Evolutionary conservation across 2,329 filamentous ascomycete genomes (phyloP).

Genomic region (Aspergillus intermedius): DNA sequence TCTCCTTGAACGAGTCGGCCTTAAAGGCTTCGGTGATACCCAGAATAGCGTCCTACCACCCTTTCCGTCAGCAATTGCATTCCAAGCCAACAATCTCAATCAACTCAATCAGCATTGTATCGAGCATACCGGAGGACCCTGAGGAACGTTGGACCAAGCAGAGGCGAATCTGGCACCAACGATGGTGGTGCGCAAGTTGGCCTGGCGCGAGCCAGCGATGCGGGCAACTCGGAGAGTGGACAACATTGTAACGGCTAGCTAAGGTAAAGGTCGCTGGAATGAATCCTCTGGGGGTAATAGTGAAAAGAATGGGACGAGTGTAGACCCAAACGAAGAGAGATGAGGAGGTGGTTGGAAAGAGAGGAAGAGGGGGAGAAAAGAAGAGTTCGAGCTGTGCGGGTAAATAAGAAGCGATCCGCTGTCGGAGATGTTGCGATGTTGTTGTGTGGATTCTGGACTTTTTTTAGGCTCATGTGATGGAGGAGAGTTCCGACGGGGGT

Average conservation of each 20-base stretch:
- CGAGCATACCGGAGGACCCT: conserved; percentile 81
- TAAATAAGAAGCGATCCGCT: conserved; percentile 9
- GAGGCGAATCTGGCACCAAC: conserved; percentile 59
- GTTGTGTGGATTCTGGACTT: conserved; percentile 7
- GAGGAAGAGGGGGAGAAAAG: conserved; percentile 1
- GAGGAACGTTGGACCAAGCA: conserved; percentile 83
- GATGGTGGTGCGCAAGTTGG: conserved; percentile 32
- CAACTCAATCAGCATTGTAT: background rate
- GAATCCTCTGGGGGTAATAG: conserved; percentile 2
- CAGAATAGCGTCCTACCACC: conserved; percentile 39
- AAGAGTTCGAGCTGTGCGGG: conserved; percentile 1
- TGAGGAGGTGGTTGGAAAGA: background rate
- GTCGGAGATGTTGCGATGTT: conserved; percentile 18
- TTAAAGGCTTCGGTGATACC: conserved; percentile 95
- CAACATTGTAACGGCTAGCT: conserved; percentile 31
- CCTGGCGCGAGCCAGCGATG: conserved; percentile 34
- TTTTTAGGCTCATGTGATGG: conserved; percentile 19
- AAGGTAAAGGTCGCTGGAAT: background rate
- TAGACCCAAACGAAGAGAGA: conserved; percentile 5
- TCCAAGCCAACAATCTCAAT: conserved; percentile 1
- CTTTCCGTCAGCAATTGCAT: conserved; percentile 19
- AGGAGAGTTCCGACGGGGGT: background rate
- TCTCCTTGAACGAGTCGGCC: conserved; percentile 84
- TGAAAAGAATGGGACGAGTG: conserved; percentile 1
- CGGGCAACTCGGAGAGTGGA: conserved; percentile 42